Base-by-base conservation (phyloP, 1,139 yeast genomes). In the Nadsonia commutata region DNA sequence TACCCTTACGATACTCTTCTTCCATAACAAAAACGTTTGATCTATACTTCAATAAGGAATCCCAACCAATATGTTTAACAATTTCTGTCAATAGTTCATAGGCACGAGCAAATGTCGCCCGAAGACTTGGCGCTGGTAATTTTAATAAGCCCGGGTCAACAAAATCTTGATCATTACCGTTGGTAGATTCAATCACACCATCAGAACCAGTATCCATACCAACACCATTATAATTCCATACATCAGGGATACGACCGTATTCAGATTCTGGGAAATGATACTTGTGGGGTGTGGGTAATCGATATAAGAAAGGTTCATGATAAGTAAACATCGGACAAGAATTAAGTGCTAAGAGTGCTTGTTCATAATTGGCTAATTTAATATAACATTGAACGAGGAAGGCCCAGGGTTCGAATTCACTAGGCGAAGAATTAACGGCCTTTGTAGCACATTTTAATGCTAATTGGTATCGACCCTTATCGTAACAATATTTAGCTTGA, bases 11-110 rank as follows among this genome's bases (percentile, higher is more conserved):
- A 49, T 83, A 84, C 57, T 90, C 98, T 48, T 82, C 90, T 59
- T 88, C 96, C 98, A 90, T 90, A 27, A 90, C 90, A 60, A 90
- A 90, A 1, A 85, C 86, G 46, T 77, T 74, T 2, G 95, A 83
- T 52, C 98, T 74, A 46, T 79, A 68, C 53, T 75, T 74, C 56
- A 90, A 68, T 45, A 90, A 67, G n/a, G 78, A 74, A 54, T 85
- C 90, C 98, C 98, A 90, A 3, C 97, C 97, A 20, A 83, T 71
- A 44, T 72, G 71, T 45, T 71, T 65, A 31, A 77, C 80, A 47
- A 88, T 76, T 19, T 67, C 64, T 0, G 96, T 84, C 48, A 90
- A 68, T 49, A 86, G 66, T 44, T 80, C 82, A 59, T 86, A 90
- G 1, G 93, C 90, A 54, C 70, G 73, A 36, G 79, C 76, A 61